Evolutionary conservation across 2,329 filamentous ascomycete species (phyloP).

Genomic region (Penicillium corylophilum): DNA sequence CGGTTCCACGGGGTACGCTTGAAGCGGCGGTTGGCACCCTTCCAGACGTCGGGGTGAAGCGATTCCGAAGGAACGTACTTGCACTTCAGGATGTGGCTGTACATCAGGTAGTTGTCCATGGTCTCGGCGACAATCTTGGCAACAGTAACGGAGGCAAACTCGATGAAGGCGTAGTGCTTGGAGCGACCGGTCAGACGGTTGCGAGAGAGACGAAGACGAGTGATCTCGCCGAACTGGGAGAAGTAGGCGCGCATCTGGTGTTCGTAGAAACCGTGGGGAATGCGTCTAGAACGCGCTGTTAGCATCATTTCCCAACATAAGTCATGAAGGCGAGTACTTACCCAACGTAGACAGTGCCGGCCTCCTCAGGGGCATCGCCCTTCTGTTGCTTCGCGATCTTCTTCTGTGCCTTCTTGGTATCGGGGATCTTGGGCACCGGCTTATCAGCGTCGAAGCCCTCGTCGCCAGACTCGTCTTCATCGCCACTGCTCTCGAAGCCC

Average conservation of each 20-base stretch:
- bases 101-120: slow-evolving; percentile 97
- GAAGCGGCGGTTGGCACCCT: slow-evolving; percentile 86
- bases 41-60: slow-evolving; percentile 79
- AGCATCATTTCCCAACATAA: slow-evolving; percentile 8
- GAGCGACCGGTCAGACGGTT: slow-evolving; percentile 88
- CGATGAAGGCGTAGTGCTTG: slow-evolving; percentile 93
- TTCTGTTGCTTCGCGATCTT: slow-evolving; percentile 53
- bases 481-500: slow-evolving; percentile 56
- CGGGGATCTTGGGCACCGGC: slow-evolving; percentile 44
- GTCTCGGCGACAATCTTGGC: slow-evolving; percentile 90
- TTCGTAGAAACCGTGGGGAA: slow-evolving; percentile 96
- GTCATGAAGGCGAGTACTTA: slow-evolving; percentile 34
- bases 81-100: slow-evolving; percentile 90
- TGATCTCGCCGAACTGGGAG: slow-evolving; percentile 84
- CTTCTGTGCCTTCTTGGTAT: slow-evolving; percentile 49
- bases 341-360: slow-evolving; percentile 85
- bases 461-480: slow-evolving; percentile 51
- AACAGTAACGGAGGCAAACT: slow-evolving; percentile 75
- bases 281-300: slow-evolving; percentile 53
- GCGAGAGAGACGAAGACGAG: slow-evolving; percentile 75
- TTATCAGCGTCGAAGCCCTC: slow-evolving; percentile 48
- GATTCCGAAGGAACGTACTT: slow-evolving; percentile 73
- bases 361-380: slow-evolving; percentile 44
- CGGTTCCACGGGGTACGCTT: slow-evolving; percentile 85
- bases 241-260: slow-evolving; percentile 93